Evolutionary conservation across 148 eudicot genomes (phyloP).

Genomic region (Drosera capensis): DNA sequence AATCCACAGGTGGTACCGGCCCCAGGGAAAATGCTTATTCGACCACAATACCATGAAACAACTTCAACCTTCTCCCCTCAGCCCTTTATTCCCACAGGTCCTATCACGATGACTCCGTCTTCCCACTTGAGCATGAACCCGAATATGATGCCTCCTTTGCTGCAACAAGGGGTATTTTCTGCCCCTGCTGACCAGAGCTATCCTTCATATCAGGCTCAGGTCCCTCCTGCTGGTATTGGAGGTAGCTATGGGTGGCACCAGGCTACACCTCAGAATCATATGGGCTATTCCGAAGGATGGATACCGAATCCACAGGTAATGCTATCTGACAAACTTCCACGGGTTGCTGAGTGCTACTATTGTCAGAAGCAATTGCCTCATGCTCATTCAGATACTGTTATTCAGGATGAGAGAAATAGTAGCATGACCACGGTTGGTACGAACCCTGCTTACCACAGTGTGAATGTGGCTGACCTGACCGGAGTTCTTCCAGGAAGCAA

Average conservation of each 20-base stretch:
- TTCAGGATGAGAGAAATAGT: constrained; percentile 42
- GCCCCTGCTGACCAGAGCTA: constrained; percentile 48
- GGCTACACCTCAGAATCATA: constrained; percentile 38
- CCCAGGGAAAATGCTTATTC: constrained; percentile 41
- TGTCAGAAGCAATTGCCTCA: constrained; percentile 89
- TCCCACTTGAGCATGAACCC: constrained; percentile 42
- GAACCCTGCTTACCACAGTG: constrained; percentile 39
- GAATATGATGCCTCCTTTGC: constrained; percentile 20
- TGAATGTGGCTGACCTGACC: constrained; percentile 28
- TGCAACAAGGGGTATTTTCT: constrained; percentile 44
- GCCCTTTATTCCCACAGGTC: constrained; percentile 39
- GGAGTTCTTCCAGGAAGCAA: constrained; percentile 22
- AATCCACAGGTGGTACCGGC: constrained; percentile 32
- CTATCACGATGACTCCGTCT: constrained; percentile 47
- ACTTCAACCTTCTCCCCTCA: constrained; percentile 25
- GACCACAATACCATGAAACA: constrained; percentile 33
- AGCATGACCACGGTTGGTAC: constrained; percentile 25
- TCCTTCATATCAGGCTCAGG: constrained; percentile 39
- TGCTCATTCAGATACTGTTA: constrained; percentile 75
- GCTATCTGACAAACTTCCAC: constrained; percentile 18
- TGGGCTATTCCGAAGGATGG: constrained; percentile 34
- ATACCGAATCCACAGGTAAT: constrained; percentile 34
- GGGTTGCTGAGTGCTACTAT: constrained; percentile 43
- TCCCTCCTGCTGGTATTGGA: constrained; percentile 18
- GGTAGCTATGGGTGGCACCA: constrained; percentile 66